These are phyloP conservation scores for Gossypium rotundifolium DNA, from an alignment of 345 rosid genomes.

Conservation along the genomic window DNA sequence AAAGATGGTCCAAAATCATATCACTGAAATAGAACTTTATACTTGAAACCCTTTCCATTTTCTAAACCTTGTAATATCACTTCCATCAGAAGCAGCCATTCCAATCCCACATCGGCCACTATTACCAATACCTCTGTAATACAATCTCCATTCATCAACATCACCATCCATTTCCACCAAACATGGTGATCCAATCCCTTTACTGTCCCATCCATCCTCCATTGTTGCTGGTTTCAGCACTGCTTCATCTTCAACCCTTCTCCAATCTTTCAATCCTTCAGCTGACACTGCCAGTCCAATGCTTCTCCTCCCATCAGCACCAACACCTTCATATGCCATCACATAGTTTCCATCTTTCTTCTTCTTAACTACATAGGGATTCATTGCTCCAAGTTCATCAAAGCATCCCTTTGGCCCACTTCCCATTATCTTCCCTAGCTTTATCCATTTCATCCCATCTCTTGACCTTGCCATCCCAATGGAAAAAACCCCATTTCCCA, in stretches of 20 bases:
- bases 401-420: slow-evolving; percentile 39
- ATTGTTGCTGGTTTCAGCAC: slow-evolving; percentile 30
- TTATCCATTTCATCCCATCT: slow-evolving; percentile 78
- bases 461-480: slow-evolving; percentile 79
- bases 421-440: slow-evolving; percentile 60
- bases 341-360: slow-evolving; percentile 53
- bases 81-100: slow-evolving; percentile 53
- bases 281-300: slow-evolving; percentile 59
- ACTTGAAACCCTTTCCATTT: slow-evolving; percentile 55
- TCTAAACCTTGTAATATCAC: slow-evolving; percentile 35
- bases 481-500: slow-evolving; percentile 32
- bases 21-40: slow-evolving; percentile 16
- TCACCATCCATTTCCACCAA: slow-evolving; percentile 62
- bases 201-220: slow-evolving; percentile 52
- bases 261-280: slow-evolving; percentile 65
- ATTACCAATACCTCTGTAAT: slow-evolving; percentile 53
- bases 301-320: slow-evolving; percentile 35
- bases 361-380: slow-evolving; percentile 52
- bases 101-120: slow-evolving; percentile 71
- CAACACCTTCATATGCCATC: slow-evolving; percentile 71
- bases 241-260: slow-evolving; percentile 34
- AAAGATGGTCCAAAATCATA: not conserved
- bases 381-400: slow-evolving; percentile 53
- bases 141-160: slow-evolving; percentile 63
- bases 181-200: slow-evolving; percentile 64